Conservation (phyloP, 1,139 yeast genomes). For the Insectozyma bohioensis region DNA sequence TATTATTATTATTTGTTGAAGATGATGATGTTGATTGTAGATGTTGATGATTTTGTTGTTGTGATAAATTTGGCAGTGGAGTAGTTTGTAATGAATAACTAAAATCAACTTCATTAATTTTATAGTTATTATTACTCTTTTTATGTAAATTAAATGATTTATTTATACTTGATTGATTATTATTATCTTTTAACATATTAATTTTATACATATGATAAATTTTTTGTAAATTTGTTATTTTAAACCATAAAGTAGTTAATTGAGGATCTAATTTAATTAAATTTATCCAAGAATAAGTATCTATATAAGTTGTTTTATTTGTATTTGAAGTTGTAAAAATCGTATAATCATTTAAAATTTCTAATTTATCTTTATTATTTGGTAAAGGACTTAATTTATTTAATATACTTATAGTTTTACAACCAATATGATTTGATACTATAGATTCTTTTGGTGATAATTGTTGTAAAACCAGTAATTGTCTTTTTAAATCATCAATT, state of each 20-base stretch:
- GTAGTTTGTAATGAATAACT: constrained; percentile 20
- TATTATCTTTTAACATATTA: constrained; percentile 16
- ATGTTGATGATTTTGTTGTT: constrained; percentile 3
- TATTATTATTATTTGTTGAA: no score
- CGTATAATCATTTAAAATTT: constrained; percentile 20
- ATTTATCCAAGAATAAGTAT: constrained; percentile 40
- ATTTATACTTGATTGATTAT: neutral
- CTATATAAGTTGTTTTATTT: constrained; percentile 11
- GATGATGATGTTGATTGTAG: no score
- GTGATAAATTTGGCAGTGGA: constrained; percentile 5
- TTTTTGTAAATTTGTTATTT: constrained; percentile 42
- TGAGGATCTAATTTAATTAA: constrained; percentile 43
- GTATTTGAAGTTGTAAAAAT: constrained; percentile 2
- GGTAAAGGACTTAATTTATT: constrained; percentile 19
- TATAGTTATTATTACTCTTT: constrained; percentile 13
- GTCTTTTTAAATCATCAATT: constrained; percentile 37
- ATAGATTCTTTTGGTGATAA: constrained; percentile 17
- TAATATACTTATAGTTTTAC: constrained; percentile 14
- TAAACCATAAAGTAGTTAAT: constrained; percentile 42
- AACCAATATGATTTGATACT: constrained; percentile 5
- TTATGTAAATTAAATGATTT: neutral
- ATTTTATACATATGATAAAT: constrained; percentile 40
- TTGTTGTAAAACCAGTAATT: constrained; percentile 29
- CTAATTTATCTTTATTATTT: constrained; percentile 17
- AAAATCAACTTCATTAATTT: constrained; percentile 26